Percentiles rank a stretch among this genome's conserved stretches.
These are phyloP conservation scores for Cryptosporidium baileyi DNA, from an alignment of 169 alveolate genomes.

Conservation along the genomic window DNA sequence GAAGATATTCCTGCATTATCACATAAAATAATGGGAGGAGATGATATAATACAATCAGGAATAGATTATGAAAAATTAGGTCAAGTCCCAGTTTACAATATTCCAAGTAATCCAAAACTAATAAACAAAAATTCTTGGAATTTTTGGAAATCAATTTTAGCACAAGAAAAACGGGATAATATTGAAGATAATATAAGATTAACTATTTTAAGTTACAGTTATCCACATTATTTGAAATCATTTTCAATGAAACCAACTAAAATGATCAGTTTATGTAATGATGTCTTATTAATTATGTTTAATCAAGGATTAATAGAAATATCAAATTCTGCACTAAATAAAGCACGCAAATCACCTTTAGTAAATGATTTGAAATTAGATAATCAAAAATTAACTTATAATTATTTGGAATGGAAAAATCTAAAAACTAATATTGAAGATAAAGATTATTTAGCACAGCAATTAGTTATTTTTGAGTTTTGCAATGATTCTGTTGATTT, in stretches of 20 bases:
- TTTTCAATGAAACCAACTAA: background rate
- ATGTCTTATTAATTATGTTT: background rate
- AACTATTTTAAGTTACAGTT: constrained; percentile 7
- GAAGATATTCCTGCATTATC: constrained; percentile 25
- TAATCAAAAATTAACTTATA: background rate
- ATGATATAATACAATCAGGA: background rate
- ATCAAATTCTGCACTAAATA: background rate
- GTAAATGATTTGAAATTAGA: background rate
- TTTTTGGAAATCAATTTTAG: constrained; percentile 42
- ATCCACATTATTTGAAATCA: background rate
- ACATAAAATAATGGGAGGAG: constrained; percentile 30
- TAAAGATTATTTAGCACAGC: background rate
- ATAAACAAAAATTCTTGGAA: constrained; percentile 45
- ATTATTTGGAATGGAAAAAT: background rate
- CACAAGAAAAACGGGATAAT: constrained; percentile 36
- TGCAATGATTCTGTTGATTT: constrained; percentile 64
- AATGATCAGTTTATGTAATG: background rate
- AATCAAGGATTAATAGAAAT: constrained; percentile 8
- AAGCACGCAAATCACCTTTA: background rate
- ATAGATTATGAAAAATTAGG: constrained; percentile 17
- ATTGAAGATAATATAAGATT: background rate
- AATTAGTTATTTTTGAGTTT: constrained; percentile 25
- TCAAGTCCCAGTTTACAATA: constrained; percentile 19
- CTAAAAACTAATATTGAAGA: background rate
- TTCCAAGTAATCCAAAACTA: constrained; percentile 5